Base-by-base conservation (phyloP, 306 rosid species). In the Gynostemma pentaphyllum region DNA sequence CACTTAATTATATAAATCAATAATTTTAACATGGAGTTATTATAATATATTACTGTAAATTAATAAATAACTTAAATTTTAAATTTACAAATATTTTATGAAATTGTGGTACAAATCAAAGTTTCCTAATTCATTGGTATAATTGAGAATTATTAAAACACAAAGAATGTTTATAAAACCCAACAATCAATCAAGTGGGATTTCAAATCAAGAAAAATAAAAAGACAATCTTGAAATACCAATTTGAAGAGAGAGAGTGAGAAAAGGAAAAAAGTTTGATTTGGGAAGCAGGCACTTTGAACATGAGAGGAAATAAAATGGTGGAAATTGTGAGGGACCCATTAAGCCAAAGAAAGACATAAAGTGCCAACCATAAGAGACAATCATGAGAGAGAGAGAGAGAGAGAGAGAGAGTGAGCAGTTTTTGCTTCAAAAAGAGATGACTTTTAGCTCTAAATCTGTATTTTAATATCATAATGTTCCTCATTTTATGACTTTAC, bases 401-500 rank as follows among this genome's bases (percentile, higher is more conserved):
- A 18, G 49, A 45, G 50, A 50, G 63, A 15, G 56, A 54, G 72
- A 64, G 28, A 55, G 7, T 66, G 69, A n/a, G n/a, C 71, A 75
- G 71, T 12, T 62, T 70, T 62, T 51, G 77, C 74, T 59, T 69
- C 75, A 73, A 70, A 80, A 72, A 68, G 77, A 71, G 7, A 45
- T 15, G 36, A 50, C 77, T 64, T 74, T 19, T 18, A 19, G 47
- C 29, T n/a, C n/a, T n/a, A n/a, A n/a, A n/a, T n/a, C n/a, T n/a
- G n/a, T n/a, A n/a, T n/a, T n/a, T n/a, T n/a, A 65, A 70, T 70
- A 50, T 2, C 19, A 68, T 62, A 68, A 42, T 55, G 72, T 69
- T 27, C 82, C 78, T 69, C 74, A 82, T 61, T 89, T 70, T 52
- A 67, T 64, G 69, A 50, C 69, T 37, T 24, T 61, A 68, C 70